Base-by-base conservation (phyloP, 1,284 basidiomycete species). In the Trametes sp. region DNA sequence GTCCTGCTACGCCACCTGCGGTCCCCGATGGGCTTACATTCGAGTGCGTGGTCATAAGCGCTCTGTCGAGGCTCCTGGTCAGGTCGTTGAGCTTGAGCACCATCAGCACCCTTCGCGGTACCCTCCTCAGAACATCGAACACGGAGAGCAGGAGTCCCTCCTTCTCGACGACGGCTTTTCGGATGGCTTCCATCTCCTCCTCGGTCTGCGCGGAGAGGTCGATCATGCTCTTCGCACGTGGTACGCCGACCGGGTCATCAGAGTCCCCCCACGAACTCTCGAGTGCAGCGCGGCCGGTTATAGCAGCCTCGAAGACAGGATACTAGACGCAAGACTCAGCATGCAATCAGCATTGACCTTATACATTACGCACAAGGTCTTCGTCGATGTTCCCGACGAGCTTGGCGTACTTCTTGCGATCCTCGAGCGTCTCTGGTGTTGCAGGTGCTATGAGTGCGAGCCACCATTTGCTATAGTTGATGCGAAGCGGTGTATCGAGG, bases 311-410 rank as follows among this genome's bases (percentile, higher is more conserved):
- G 64, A 98, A 95, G 11, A 93, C 82, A 29, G 90, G 88, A 72
- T 94, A 93, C 89, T 93, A 63, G n/a, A n/a, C n/a, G n/a, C n/a
- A n/a, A n/a, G n/a, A n/a, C n/a, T n/a, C n/a, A n/a, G n/a, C n/a
- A n/a, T n/a, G n/a, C n/a, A n/a, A n/a, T n/a, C n/a, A n/a, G n/a
- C n/a, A n/a, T n/a, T n/a, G n/a, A n/a, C n/a, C n/a, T n/a, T n/a
- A n/a, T n/a, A n/a, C n/a, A n/a, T n/a, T n/a, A 78, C 86, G 64
- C 69, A 95, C 94, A 69, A 96, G 82, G 60, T 95, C 93, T 50
- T 91, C 88, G 11, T 87, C 89, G 63, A 98, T 93, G 69, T 97
- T 97, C 14, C 94, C 96, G 2, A 98, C 94, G 2, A 95, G 76
- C 70, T 90, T 82, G 1, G 96, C 96, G 72, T 96, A 97, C 75